These are phyloP conservation scores for Endotrypanum monterogeii DNA, from an alignment of 208 protist species.

Conservation along the genomic window DNA sequence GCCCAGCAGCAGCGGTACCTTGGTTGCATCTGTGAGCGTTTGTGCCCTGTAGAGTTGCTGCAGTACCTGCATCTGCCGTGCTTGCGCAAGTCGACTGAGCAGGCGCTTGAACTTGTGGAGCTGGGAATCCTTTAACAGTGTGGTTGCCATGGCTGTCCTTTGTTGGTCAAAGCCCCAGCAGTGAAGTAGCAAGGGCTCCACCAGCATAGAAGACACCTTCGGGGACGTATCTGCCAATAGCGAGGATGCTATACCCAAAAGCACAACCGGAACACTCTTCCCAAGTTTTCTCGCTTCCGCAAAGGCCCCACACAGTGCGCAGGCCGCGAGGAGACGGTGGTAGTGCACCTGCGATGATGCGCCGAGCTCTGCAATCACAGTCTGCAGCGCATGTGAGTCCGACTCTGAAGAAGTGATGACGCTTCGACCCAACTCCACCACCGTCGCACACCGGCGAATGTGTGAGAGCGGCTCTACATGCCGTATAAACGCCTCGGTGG, in stretches of 20 bases:
- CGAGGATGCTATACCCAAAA: background rate
- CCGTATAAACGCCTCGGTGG: background rate
- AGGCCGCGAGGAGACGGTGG: conserved; percentile 29
- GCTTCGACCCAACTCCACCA: conserved; percentile 16
- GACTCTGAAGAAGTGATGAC: background rate
- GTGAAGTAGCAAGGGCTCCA: conserved; percentile 6
- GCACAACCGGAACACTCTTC: background rate
- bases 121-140: background rate
- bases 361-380: conserved; percentile 9
- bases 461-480: conserved; percentile 11
- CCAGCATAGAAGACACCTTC: conserved; percentile 8
- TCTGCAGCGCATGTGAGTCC: background rate
- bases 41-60: conserved; percentile 10
- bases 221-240: conserved; percentile 19
- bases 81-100: background rate
- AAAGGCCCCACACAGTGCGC: conserved; percentile 22
- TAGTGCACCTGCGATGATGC: conserved; percentile 16
- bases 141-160: background rate
- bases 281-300: background rate
- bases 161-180: too few species aligned
- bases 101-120: conserved; percentile 21
- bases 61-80: background rate
- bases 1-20: conserved; percentile 17
- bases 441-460: conserved; percentile 10
- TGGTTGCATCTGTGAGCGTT: background rate